A percentile compares a stretch with the other conserved stretches of the same genome.
These are phyloP conservation scores for Chaetothyriales sp. DNA, from an alignment of 2,329 filamentous ascomycete genomes.

Conservation along the genomic window DNA sequence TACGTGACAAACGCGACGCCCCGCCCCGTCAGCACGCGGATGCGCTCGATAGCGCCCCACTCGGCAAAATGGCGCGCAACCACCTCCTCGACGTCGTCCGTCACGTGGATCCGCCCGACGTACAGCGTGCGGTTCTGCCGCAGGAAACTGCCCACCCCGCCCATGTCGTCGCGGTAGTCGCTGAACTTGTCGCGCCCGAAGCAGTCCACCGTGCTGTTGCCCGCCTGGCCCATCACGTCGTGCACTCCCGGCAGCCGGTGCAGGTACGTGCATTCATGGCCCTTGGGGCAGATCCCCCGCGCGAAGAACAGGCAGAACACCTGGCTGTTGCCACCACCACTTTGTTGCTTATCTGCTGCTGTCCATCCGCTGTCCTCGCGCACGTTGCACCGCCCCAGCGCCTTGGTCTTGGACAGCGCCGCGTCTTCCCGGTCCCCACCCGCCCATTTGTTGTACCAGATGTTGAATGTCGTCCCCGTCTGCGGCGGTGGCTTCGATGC, in stretches of 20 bases:
- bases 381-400: slow-evolving; percentile 75
- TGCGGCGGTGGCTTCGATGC: slow-evolving; percentile 66
- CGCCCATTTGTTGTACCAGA: slow-evolving; percentile 98
- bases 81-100: slow-evolving; percentile 91
- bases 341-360: slow-evolving; percentile 57
- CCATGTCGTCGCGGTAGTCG: slow-evolving; percentile 95
- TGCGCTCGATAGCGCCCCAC: slow-evolving; percentile 85
- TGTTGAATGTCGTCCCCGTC: slow-evolving; percentile 92
- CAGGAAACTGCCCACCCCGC: slow-evolving; percentile 86
- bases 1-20: slow-evolving; percentile 96
- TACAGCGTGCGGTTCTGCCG: slow-evolving; percentile 89
- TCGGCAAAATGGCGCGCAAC: slow-evolving; percentile 90
- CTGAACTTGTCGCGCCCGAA: slow-evolving; percentile 86
- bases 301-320: slow-evolving; percentile 93
- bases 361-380: slow-evolving; percentile 66
- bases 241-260: slow-evolving; percentile 75
- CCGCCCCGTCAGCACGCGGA: slow-evolving; percentile 70
- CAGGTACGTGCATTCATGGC: slow-evolving; percentile 84
- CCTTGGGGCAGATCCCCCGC: slow-evolving; percentile 65
- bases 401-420: slow-evolving; percentile 66
- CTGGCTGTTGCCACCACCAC: slow-evolving; percentile 31
- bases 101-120: slow-evolving; percentile 83
- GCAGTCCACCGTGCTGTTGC: slow-evolving; percentile 79
- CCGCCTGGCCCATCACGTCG: slow-evolving; percentile 49
- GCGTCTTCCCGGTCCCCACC: slow-evolving; percentile 91